Percentiles rank a stretch among this genome's conserved stretches.
phyloP scores from a whole-genome alignment of 164 flowering plant genomes.

The Cinnamomum chago region DNA sequence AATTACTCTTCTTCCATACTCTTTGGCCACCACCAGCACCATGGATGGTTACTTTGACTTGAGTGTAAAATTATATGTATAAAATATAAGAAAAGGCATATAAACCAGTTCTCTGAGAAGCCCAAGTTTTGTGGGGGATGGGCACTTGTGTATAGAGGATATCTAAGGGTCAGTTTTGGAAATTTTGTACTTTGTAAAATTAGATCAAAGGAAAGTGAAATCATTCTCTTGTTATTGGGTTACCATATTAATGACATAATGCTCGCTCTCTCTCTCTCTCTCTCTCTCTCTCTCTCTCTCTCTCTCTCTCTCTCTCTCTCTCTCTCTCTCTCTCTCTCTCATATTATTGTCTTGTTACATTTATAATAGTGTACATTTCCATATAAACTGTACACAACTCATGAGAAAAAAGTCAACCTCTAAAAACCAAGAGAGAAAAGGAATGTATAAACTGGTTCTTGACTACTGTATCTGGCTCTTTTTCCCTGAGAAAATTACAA shows the following conservation, averaged over 20 bases:
- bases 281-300: no score
- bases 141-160: conserved; percentile 39
- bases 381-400: not conserved
- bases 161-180: conserved; percentile 34
- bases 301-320: not conserved
- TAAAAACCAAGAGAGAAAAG: no score
- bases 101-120: conserved; percentile 48
- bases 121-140: conserved; percentile 27
- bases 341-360: not conserved
- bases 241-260: not conserved
- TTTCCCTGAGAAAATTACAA: not conserved
- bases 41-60: conserved; percentile 1
- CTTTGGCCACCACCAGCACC: not conserved
- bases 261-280: not conserved
- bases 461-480: not conserved
- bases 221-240: not conserved
- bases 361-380: not conserved
- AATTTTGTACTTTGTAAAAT: conserved; percentile 19
- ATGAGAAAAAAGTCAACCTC: not conserved
- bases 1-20: not conserved
- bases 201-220: conserved; percentile 15
- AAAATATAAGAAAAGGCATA: conserved; percentile 4
- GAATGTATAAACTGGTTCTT: no score
- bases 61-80: conserved; percentile 8
- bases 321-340: not conserved